Conservation (phyloP, 2,329 filamentous ascomycete genomes). For the Monilinia vaccinii-corymbosi region DNA sequence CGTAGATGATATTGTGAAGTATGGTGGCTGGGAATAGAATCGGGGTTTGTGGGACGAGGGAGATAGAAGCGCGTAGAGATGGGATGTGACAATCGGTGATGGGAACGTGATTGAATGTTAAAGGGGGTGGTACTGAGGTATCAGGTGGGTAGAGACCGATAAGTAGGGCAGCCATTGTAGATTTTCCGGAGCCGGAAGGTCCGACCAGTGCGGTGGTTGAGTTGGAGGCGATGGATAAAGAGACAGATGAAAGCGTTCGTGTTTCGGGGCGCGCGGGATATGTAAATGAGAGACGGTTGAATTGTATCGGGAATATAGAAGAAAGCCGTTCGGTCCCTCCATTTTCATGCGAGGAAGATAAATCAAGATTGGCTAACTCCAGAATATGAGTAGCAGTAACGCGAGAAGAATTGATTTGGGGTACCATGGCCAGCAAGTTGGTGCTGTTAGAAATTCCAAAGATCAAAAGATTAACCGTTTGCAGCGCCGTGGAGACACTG, state of each 20-base stretch:
- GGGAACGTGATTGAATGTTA: constrained; percentile 47
- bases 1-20: constrained; percentile 75
- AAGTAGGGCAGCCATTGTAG: constrained; percentile 68
- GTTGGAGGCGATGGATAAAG: constrained; percentile 52
- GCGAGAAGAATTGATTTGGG: constrained; percentile 68
- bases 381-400: constrained; percentile 67
- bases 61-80: constrained; percentile 50
- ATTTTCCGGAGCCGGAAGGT: constrained; percentile 82
- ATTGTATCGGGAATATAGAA: constrained; percentile 37
- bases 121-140: neutral
- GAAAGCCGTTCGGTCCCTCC: constrained; percentile 40
- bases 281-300: constrained; percentile 57
- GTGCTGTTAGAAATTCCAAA: constrained; percentile 70
- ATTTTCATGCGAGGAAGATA: constrained; percentile 19
- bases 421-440: constrained; percentile 62
- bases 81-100: constrained; percentile 50
- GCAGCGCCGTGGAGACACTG: constrained; percentile 52
- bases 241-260: constrained; percentile 53
- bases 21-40: constrained; percentile 72
- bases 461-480: constrained; percentile 74
- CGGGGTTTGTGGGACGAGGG: constrained; percentile 62
- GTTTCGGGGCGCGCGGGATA: constrained; percentile 53
- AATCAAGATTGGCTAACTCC: constrained; percentile 53
- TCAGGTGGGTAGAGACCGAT: constrained; percentile 55
- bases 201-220: constrained; percentile 73